Base-by-base conservation (phyloP, 768 basidiomycete species). In the Mycena floridula region DNA sequence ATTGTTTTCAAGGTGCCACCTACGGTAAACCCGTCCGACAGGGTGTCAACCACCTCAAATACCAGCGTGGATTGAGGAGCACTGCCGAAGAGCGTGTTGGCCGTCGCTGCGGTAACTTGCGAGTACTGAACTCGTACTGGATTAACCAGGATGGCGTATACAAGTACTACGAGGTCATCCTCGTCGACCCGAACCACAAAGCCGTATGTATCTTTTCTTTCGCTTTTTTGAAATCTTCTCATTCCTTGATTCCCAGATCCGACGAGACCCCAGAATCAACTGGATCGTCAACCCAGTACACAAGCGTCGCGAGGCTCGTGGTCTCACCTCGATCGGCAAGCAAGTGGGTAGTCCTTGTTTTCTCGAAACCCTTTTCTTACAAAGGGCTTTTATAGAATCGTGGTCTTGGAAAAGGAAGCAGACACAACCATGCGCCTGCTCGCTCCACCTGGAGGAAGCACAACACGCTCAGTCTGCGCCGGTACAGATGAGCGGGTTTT, bases 11-110 rank as follows among this genome's bases (percentile, higher is more conserved):
- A 90, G 89, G 91, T 78, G 95, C 95, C 42, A 98, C 95, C 61
- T 98, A 81, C 68, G 96, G 96, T 68, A 99, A 99, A 70, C 96
- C 96, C 69, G 94, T 96, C 52, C 89, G 87, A 65, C 96, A 98
- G 76, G 96, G 94, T 83, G 89, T 98, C 59, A 98, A 95, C 77
- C 94, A 99, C 65, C 80, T 99, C 72, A 99, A 99, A 70, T 90
- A 79, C 77, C 95, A 97, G 72, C 85, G 95, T 50, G 81, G 92
- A 50, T 74, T 97, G 60, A 83, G 88, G 66, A 86, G 87, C 58
- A 87, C 85, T 46, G 96, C 96, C 40, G 96, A 99, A 74, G 96
- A 98, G 76, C 89, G 96, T 62, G 95, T 98, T 53, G 96, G 95
- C 50, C 82, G 80, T 61, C 81, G 94, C 55, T 99, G 96, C 62